Percentiles rank a stretch among this genome's conserved stretches.
Conservation (phyloP, 352 stramenopile genomes). For the Saprolegnia parasitica region DNA sequence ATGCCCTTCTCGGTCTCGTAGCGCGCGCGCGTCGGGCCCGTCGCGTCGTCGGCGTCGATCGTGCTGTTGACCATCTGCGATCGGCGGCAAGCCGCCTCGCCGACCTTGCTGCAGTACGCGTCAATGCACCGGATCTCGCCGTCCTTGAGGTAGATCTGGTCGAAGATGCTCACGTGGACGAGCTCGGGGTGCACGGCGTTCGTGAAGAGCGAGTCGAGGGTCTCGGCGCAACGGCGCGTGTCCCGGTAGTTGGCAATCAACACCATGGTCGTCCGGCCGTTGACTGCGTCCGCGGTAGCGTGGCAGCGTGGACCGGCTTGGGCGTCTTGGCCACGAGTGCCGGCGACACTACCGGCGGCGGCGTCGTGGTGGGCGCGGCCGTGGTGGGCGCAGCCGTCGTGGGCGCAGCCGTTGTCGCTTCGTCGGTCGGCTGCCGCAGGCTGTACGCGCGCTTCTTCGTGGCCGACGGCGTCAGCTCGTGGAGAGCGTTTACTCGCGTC, state of each 20-base stretch:
- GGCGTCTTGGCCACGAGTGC: not conserved
- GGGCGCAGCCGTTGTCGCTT: not conserved
- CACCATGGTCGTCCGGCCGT: slow-evolving; percentile 66
- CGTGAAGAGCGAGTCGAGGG: slow-evolving; percentile 72
- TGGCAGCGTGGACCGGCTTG: slow-evolving; percentile 29
- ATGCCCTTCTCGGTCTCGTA: slow-evolving; percentile 77
- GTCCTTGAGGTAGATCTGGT: slow-evolving; percentile 65
- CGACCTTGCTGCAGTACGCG: slow-evolving; percentile 61
- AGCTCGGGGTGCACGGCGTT: slow-evolving; percentile 55
- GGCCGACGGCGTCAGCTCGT: not conserved
- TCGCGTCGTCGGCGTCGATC: slow-evolving; percentile 64
- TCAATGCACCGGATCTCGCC: slow-evolving; percentile 65
- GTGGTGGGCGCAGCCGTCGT: not conserved
- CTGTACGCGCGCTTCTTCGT: not conserved
- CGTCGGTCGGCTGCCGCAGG: not conserved
- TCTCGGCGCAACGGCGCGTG: slow-evolving; percentile 68
- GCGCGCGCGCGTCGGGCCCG: slow-evolving; percentile 58
- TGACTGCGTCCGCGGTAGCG: slow-evolving; percentile 34
- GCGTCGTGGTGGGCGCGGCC: not conserved
- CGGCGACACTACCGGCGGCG: not conserved
- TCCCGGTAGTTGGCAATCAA: slow-evolving; percentile 81
- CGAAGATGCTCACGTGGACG: slow-evolving; percentile 56
- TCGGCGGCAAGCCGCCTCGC: slow-evolving; percentile 51
- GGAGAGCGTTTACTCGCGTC: not conserved
- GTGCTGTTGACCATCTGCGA: slow-evolving; percentile 60